Base-by-base conservation (phyloP, 2,329 filamentous ascomycete species). In the Drechslera avenae region DNA sequence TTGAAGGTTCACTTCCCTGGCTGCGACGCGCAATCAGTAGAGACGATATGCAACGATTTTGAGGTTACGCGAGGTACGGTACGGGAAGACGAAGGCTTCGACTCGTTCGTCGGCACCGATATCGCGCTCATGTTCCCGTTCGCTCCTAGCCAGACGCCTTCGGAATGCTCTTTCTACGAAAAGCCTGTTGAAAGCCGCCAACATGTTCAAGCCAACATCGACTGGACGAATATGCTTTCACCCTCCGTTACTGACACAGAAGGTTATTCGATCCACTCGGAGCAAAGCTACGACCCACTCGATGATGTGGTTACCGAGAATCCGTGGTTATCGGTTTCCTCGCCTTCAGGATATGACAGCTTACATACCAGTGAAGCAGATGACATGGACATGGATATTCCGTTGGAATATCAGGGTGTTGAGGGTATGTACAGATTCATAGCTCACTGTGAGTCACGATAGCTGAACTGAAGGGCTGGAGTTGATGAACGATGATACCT, bases 1-100 rank as follows among this genome's bases (percentile, higher is more conserved):
- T 76, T 97, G 3, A 86, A 91, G 28, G 86, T 97, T 2, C 87
- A 91, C 23, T 97, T 99, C 67, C 91, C 92, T 0, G 94, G 94
- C 3, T 92, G 94, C 55, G 93, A 97, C 65, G 86, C 86, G 0
- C 84, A 87, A 13, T 90, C 89, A 0, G 88, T 96, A 0, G 90
- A 96, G 68, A 79, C 81, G 3, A 81, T 99, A 1, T 97, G 92
- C 70, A 85, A 90, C 39, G 94, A 99, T 69, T 81, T 96, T 9
- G 89, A 88, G n/a, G 81, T 99, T 6, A 85, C 87, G 56, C 83
- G 91, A 45, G 94, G 94, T 1, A 77, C 89, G 3, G 83, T 97
- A 3, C 78, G 82, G 10, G 88, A 97, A 75, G 94, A 97, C 58
- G 79, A 82, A 26, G 86, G 87, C 14, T 96, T 96, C 62, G 84